A percentile compares a stretch with the other conserved stretches of the same genome.
These are phyloP conservation scores for Rhodotorula glutinis DNA, from an alignment of 1,284 basidiomycete species.

Conservation along the genomic window DNA sequence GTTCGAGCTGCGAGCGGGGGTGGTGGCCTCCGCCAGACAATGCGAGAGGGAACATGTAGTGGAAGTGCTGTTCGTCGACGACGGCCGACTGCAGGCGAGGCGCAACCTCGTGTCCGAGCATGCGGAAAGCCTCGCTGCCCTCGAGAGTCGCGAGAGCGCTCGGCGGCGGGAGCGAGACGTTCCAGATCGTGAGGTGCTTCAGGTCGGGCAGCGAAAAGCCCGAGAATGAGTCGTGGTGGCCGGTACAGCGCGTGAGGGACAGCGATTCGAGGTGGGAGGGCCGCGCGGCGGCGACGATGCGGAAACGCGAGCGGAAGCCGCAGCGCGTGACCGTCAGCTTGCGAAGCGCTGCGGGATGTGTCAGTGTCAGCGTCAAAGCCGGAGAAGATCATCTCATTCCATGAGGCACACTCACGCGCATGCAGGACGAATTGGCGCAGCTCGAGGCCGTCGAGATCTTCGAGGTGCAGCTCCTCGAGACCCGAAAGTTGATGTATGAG, in stretches of 20 bases:
- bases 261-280: slow-evolving; percentile 13
- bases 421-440: slow-evolving; percentile 10
- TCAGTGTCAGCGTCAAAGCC: too few relatives aligned
- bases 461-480: slow-evolving; percentile 12
- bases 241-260: slow-evolving; percentile 17
- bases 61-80: slow-evolving; percentile 23
- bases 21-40: background rate
- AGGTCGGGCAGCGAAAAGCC: slow-evolving; percentile 15
- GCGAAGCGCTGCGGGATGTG: slow-evolving; percentile 5
- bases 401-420: slow-evolving; percentile 8
- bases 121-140: slow-evolving; percentile 15
- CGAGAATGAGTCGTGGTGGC: slow-evolving; percentile 23
- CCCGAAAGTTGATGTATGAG: slow-evolving; percentile 13
- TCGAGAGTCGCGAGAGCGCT: slow-evolving; percentile 20
- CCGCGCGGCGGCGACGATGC: background rate
- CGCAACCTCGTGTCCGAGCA: background rate
- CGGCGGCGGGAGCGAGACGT: slow-evolving; percentile 21
- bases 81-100: background rate
- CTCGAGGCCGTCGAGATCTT: slow-evolving; percentile 27
- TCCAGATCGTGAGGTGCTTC: slow-evolving; percentile 4
- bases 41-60: slow-evolving; percentile 21
- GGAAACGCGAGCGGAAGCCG: slow-evolving; percentile 28
- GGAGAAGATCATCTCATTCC: too few relatives aligned
- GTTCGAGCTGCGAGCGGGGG: background rate
- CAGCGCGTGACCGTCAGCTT: slow-evolving; percentile 11